Base-by-base conservation (phyloP, 192 early-diverging fungal genomes). In the Umbelopsis isabellina region DNA sequence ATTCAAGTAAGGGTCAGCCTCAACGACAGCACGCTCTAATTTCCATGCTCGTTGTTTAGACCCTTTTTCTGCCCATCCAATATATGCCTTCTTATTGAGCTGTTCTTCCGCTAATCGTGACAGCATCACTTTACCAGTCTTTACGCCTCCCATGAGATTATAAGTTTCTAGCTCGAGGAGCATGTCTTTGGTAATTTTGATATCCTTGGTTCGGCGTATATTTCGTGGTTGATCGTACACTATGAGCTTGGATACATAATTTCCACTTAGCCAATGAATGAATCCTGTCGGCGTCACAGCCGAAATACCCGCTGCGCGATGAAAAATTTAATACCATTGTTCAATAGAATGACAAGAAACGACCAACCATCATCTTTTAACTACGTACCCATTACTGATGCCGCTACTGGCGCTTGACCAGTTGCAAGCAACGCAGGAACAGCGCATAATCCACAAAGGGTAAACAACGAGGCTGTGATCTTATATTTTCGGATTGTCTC, bases 401-500 rank as follows among this genome's bases (percentile, higher is more conserved):
- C 73, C 33, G 73, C 15, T 2, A 49, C 33, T 11, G 76, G 76
- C 25, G 72, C 76, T 58, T 78, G 71, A 0, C 76, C 76, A 0
- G 76, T 78, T 44, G 72, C 66, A 27, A 78, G 37, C 11, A 78
- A 53, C 2, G 72, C 76, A 61, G 76, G 76, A 1, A 73, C 76
- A 15, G 76, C 76, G 33, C 68, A 72, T 3, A 72, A 49, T 46
- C 76, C 76, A 66, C 76, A 78, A n/a, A 78, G 9, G 33, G 72
- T 65, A 58, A 78, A 78, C 41, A 78, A 58, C 6, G 76, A 73
- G 15, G 76, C 76, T 49, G 76, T 78, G 50, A 72, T 78, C 70
- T 78, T 78, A 35, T 78, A 78, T 46, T 65, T 37, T 67, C 72
- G 72, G 41, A 78, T 73, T 1, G 76, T 78, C 25, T 78, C 76